A percentile compares a stretch with the other conserved stretches of the same genome.
These are phyloP conservation scores for Alternaria arborescens DNA, from an alignment of 2,329 filamentous ascomycete genomes.

Conservation along the genomic window DNA sequence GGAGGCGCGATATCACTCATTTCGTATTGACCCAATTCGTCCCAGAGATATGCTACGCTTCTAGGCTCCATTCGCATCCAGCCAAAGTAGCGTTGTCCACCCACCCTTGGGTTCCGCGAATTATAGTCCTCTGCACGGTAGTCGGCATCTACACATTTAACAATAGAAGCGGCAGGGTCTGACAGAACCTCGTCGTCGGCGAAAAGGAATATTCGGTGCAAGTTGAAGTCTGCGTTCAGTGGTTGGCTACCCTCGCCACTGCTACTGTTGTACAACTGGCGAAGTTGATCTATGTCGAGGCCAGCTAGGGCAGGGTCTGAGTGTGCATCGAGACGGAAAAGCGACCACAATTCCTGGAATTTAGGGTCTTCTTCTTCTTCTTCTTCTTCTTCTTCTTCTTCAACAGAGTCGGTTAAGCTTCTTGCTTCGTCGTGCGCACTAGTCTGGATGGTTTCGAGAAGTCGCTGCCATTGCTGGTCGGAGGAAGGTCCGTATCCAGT, in stretches of 20 bases:
- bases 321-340: constrained; percentile 26
- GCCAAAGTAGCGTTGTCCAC: constrained; percentile 17
- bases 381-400: too few relatives aligned
- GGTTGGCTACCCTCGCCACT: constrained; percentile 17
- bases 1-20: constrained; percentile 9
- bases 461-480: constrained; percentile 23
- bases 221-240: constrained; percentile 15
- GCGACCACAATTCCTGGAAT: constrained; percentile 16
- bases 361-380: constrained; percentile 10
- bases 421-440: constrained; percentile 3
- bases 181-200: constrained; percentile 19
- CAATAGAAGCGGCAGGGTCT: constrained; percentile 3
- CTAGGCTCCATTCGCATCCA: constrained; percentile 15
- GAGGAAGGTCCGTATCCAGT: constrained; percentile 19
- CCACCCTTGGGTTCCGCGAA: constrained; percentile 7
- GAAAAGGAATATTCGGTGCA: constrained; percentile 16
- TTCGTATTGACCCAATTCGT: background rate
- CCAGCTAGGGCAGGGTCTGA: constrained; percentile 18
- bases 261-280: constrained; percentile 17
- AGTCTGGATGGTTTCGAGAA: constrained; percentile 20
- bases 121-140: constrained; percentile 16
- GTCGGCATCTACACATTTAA: constrained; percentile 20
- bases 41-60: constrained; percentile 11
- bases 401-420: background rate
- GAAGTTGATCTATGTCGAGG: constrained; percentile 23